Conservation (phyloP, 2,329 filamentous ascomycete genomes). For the Myriosclerotinia scirpicola region DNA sequence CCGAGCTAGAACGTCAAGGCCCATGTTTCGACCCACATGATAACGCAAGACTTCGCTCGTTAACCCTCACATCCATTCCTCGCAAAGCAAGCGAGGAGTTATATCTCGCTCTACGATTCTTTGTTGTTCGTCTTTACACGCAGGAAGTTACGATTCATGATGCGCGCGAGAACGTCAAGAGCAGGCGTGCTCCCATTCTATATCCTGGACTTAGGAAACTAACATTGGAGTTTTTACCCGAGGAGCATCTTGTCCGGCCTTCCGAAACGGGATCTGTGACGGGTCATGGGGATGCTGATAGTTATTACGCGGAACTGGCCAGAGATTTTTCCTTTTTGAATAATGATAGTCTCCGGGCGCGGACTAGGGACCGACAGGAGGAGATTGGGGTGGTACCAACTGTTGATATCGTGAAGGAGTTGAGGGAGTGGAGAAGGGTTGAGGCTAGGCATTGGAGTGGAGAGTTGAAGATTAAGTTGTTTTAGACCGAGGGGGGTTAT, state of each 20-base stretch:
- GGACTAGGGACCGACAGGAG: neutral
- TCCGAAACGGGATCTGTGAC: constrained; percentile 27
- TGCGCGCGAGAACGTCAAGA: constrained; percentile 27
- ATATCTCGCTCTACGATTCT: constrained; percentile 48
- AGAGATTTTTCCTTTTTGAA: constrained; percentile 39
- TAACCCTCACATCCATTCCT: constrained; percentile 57
- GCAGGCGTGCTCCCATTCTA: constrained; percentile 42
- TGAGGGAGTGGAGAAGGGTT: constrained; percentile 28
- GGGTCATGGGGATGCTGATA: constrained; percentile 36
- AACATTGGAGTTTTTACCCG: constrained; percentile 51
- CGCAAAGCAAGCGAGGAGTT: constrained; percentile 53
- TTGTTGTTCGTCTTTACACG: constrained; percentile 48
- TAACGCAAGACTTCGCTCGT: constrained; percentile 54
- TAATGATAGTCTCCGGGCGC: neutral
- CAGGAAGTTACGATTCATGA: constrained; percentile 52
- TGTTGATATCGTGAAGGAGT: constrained; percentile 29
- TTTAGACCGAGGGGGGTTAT: neutral
- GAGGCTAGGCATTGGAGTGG: constrained; percentile 29
- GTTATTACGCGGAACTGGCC: constrained; percentile 26
- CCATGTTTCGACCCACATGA: constrained; percentile 56
- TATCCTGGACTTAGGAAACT: constrained; percentile 55
- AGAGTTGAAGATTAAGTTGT: constrained; percentile 24
- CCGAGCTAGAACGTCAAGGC: constrained; percentile 41
- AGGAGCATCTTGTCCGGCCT: neutral
- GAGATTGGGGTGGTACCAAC: neutral